Conservation (phyloP, 371 early-diverging fungal genomes). For the Funneliformis caledonium region DNA sequence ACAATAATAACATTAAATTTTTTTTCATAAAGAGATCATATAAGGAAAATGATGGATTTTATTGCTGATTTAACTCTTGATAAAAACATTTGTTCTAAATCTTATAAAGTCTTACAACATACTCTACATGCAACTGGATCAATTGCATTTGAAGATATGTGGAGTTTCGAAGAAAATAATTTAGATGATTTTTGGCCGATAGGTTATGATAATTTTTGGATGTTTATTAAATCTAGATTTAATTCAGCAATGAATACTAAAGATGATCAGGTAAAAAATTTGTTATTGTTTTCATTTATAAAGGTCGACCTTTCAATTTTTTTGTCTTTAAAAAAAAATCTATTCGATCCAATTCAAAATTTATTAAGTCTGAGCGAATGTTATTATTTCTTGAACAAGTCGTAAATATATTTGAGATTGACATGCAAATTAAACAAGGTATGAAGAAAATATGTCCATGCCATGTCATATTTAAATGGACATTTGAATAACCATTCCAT, state of each 20-base stretch:
- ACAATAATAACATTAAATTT: neutral
- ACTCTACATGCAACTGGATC: constrained; percentile 24
- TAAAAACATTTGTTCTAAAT: neutral
- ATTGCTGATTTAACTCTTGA: constrained; percentile 22
- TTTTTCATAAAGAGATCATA: neutral
- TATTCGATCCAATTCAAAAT: too few relatives aligned
- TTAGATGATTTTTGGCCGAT: neutral
- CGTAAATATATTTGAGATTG: constrained; percentile 13
- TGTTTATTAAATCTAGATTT: constrained; percentile 13
- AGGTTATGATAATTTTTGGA: constrained; percentile 29
- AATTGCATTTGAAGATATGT: constrained; percentile 27
- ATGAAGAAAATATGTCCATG: neutral
- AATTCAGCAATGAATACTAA: neutral
- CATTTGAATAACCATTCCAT: too few relatives aligned
- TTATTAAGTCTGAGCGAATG: neutral
- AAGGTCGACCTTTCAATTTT: too few relatives aligned
- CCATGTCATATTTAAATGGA: too few relatives aligned
- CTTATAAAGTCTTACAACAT: constrained; percentile 33
- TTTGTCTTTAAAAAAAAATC: neutral
- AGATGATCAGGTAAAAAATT: neutral
- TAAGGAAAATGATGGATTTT: constrained; percentile 28
- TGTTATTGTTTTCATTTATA: neutral
- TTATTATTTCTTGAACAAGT: constrained; percentile 26
- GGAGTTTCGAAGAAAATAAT: neutral
- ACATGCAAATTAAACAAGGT: constrained; percentile 27